Evolutionary conservation across 192 early-diverging fungal genomes (phyloP).

Genomic region (Lunasporangiospora selenospora): DNA sequence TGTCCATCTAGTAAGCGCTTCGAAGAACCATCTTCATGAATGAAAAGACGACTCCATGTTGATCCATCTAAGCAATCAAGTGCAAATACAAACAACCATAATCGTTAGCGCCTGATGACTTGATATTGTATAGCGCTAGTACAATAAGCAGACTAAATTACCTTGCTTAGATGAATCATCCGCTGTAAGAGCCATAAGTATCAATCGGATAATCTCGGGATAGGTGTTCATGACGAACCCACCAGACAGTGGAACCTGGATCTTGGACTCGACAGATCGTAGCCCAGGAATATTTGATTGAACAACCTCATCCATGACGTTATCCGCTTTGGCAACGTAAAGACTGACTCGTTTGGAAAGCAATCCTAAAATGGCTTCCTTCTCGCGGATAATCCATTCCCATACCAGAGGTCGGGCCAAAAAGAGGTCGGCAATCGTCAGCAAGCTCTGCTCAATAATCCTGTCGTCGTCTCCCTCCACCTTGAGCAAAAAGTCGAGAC

Average conservation of each 20-base stretch:
- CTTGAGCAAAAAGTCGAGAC: slow-evolving; percentile 36
- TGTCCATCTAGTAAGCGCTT: slow-evolving; percentile 17
- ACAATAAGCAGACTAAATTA: too few relatives aligned
- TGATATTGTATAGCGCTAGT: too few relatives aligned
- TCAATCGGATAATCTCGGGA: slow-evolving; percentile 29
- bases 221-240: slow-evolving; percentile 12
- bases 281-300: too few relatives aligned
- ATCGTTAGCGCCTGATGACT: background rate
- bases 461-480: slow-evolving; percentile 3
- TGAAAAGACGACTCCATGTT: slow-evolving; percentile 27
- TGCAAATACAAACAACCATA: background rate
- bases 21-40: too few relatives aligned
- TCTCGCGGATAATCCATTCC: slow-evolving; percentile 28
- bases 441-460: slow-evolving; percentile 21
- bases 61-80: too few relatives aligned
- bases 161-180: slow-evolving; percentile 33
- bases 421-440: slow-evolving; percentile 14
- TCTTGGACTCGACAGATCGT: slow-evolving; percentile 1
- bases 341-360: slow-evolving; percentile 10
- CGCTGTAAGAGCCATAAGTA: slow-evolving; percentile 19
- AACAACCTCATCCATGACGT: slow-evolving; percentile 22
- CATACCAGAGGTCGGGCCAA: slow-evolving; percentile 13
- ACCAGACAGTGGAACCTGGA: slow-evolving; percentile 14
- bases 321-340: slow-evolving; percentile 26
- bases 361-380: slow-evolving; percentile 1